Evolutionary conservation across 2,329 filamentous ascomycete species (phyloP), one percentile per base, ranked within the genome.

Genomic region (Fusarium citri): DNA sequence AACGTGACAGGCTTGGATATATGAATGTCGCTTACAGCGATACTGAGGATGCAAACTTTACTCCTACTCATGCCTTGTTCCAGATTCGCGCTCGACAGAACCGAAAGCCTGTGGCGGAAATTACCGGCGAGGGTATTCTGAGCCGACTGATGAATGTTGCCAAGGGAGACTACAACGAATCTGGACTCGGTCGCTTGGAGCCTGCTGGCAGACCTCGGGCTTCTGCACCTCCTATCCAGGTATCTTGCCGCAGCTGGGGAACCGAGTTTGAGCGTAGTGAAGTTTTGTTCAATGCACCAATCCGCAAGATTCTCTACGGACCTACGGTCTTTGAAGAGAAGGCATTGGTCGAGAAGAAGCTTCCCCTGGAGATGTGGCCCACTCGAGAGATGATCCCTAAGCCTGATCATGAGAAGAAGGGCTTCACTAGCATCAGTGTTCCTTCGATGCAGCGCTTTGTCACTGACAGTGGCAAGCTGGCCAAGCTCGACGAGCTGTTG

Each of bases 381-480:
- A 78, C 86, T 3, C 83, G 82, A 15, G 84, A 88, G 70, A 84
- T 94, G 80, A 84, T 98, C 2, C 94, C 96, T 5, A 83, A 86
- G 37, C 94, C 96, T 1, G 90, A 92, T 65, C 94, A 92, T 47
- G 88, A 92, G 76, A 95, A 94, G 84, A 88, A 90, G 71, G 89
- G 92, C 25, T 98, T 94, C 81, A 98, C 92, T 53, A 92, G 95
- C 78, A 97, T 99, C 68, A 88, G 91, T 53, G 94, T 98, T 34
- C 96, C 96, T 1, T 98, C 94, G 14, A 99, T 99, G 96, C 92
- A 90, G 51, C 94, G 94, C 73, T 99, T 99, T 77, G 96, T 99
- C 63, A 98, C 95, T 3, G 96, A 98, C 81, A 97, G 94, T 55
- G 96, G 96, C 77, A 99, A 99, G 83, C 88, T 99, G 64, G 94